Evolutionary conservation across 2,329 filamentous ascomycete genomes (phyloP), one percentile per base, ranked within the genome.

Genomic region (Microsporum ferrugineum): DNA sequence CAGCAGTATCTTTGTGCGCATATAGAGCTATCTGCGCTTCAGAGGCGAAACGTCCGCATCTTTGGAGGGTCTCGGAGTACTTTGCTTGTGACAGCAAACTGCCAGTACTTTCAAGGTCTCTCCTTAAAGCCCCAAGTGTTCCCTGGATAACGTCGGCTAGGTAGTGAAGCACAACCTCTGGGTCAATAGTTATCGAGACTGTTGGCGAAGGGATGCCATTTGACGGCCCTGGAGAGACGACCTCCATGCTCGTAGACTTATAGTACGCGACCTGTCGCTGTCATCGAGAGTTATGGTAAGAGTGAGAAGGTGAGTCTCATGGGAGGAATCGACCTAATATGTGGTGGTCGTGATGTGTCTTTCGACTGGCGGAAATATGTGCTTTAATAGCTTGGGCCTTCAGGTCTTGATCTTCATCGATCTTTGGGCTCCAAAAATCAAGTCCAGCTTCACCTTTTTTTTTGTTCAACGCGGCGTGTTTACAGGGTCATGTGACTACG

Each of bases 21-120:
- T 97, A 97, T 65, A 99, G 79, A 60, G 88, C 90, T 64, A 87
- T 85, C 76, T 96, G 90, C 62, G 88, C 82, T 75, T 99, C 95
- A 64, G 86, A 85, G 62, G 91, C 91, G 75, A 97, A 97, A 69
- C 91, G 87, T 66, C 85, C 85, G 75, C 92, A 96, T 77, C 90
- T 84, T 71, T 91, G 86, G 61, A 95, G 77, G 5, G 94, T 96
- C 68, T 97, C 92, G 60, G 81, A 77, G 67, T 89, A 83, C 67
- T 82, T 84, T 61, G 80, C 76, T 69, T 85, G 80, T 62, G 91
- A 90, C 64, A 99, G 80, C 75, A 99, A 79, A 77, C 89, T 96
- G 64, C 89, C 91, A 14, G 85, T 78, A 65, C 84, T 83, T 73
- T 92, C 85, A 60, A 99, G 84, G 71, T 99, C 92, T 64, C 84